phyloP scores from a whole-genome alignment of 2,329 filamentous ascomycete genomes.

The Truncatella angustata region DNA sequence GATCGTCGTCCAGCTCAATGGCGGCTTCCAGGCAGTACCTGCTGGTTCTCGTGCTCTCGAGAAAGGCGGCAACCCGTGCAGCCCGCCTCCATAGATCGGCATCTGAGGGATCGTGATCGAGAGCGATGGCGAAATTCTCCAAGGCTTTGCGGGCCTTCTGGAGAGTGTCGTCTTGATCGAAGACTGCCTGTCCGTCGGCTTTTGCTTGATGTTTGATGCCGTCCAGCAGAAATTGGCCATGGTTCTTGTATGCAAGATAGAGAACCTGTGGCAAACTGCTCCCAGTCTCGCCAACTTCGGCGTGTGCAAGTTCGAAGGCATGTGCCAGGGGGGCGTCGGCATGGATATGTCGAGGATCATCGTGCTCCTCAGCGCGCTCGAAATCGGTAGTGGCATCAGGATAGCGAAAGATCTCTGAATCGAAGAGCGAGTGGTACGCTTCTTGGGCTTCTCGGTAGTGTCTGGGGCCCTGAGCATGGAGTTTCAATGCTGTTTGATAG shows the following conservation, averaged over 20 bases:
- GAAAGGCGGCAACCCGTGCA: constrained; percentile 56
- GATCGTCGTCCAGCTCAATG: constrained; percentile 66
- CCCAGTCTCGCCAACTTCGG: constrained; percentile 60
- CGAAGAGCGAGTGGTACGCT: constrained; percentile 82
- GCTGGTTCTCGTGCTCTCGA: constrained; percentile 56
- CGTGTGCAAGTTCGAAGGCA: constrained; percentile 47
- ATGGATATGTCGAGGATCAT: constrained; percentile 44
- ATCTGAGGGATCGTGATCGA: constrained; percentile 66
- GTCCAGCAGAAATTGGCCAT: constrained; percentile 90
- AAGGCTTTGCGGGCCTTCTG: constrained; percentile 45
- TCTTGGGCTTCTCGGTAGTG: constrained; percentile 74
- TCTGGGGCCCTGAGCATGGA: constrained; percentile 80
- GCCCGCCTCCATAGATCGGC: constrained; percentile 63
- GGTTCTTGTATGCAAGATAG: constrained; percentile 93
- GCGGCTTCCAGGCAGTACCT: constrained; percentile 65
- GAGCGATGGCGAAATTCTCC: constrained; percentile 55
- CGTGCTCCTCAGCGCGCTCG: constrained; percentile 62
- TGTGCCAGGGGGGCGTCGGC: constrained; percentile 47
- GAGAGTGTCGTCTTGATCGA: constrained; percentile 36
- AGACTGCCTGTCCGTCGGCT: constrained; percentile 25
- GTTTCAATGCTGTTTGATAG: constrained; percentile 86
- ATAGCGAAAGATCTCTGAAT: constrained; percentile 92
- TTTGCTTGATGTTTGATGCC: constrained; percentile 54
- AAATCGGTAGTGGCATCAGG: constrained; percentile 85
- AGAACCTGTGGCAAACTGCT: constrained; percentile 85